These are phyloP conservation scores for Deinandra increscens DNA, from an alignment of 129 eudicot species.

Conservation along the genomic window DNA sequence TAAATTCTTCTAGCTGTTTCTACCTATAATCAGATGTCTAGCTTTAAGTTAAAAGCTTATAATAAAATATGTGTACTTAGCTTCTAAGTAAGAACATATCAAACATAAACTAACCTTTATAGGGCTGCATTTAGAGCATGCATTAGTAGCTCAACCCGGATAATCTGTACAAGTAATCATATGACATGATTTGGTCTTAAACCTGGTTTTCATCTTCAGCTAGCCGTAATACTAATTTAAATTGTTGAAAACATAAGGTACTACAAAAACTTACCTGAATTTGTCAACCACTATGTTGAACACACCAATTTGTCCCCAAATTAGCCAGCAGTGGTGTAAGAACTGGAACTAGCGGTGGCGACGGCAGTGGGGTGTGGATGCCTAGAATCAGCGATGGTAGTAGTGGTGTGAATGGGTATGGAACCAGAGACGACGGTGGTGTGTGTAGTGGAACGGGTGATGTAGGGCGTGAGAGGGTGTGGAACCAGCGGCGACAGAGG, in stretches of 20 bases:
- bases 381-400: no score
- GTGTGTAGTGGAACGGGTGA: no score
- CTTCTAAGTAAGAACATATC: background rate
- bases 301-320: no score
- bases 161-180: constrained; percentile 91
- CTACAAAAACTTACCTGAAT: constrained; percentile 58
- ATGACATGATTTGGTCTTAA: constrained; percentile 96
- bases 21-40: constrained; percentile 47
- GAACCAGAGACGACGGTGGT: no score
- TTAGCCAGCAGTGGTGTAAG: no score
- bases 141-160: constrained; percentile 91
- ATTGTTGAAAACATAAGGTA: background rate
- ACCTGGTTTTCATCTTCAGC: constrained; percentile 76
- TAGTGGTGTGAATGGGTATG: no score
- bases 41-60: constrained; percentile 15
- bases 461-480: no score
- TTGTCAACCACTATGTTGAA: no score
- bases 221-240: constrained; percentile 77
- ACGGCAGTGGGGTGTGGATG: no score
- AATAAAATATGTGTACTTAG: constrained; percentile 8
- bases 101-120: constrained; percentile 62
- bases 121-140: constrained; percentile 74
- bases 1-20: constrained; percentile 80
- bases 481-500: no score
- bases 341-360: no score